These are phyloP conservation scores for Schwanniomyces pseudopolymorphus DNA, from an alignment of 805 yeast species.

Conservation along the genomic window DNA sequence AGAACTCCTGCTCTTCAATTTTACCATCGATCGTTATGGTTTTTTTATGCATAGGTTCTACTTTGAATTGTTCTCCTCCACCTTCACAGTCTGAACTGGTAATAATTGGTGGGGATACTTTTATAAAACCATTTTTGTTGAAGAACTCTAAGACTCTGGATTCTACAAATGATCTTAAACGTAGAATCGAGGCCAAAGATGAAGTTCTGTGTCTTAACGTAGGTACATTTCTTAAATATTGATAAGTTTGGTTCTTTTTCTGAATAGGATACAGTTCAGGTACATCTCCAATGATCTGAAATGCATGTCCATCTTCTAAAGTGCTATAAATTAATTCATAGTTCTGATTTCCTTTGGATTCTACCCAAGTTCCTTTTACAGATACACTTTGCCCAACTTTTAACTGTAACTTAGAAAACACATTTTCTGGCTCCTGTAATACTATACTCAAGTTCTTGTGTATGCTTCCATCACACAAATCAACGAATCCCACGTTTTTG, in stretches of 20 bases:
- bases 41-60: conserved; percentile 38
- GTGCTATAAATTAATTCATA: conserved; percentile 28
- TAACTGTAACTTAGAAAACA: conserved; percentile 30
- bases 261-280: conserved; percentile 74
- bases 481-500: conserved; percentile 78
- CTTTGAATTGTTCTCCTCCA: conserved; percentile 84
- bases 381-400: conserved; percentile 47
- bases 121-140: conserved; percentile 52
- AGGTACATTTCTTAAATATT: conserved; percentile 70
- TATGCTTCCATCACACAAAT: conserved; percentile 75
- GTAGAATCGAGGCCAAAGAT: conserved; percentile 61
- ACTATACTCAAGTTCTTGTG: conserved; percentile 52
- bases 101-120: conserved; percentile 82
- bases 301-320: conserved; percentile 23
- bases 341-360: conserved; percentile 32
- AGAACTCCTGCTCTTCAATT: conserved; percentile 41
- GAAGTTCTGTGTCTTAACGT: conserved; percentile 73
- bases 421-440: conserved; percentile 23
- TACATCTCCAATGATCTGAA: conserved; percentile 61
- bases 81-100: conserved; percentile 96
- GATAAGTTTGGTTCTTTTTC: conserved; percentile 68
- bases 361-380: conserved; percentile 32
- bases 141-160: conserved; percentile 54
- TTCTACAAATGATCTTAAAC: conserved; percentile 74
- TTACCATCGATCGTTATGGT: conserved; percentile 4